These are phyloP conservation scores for Apiospora kogelbergensis DNA, from an alignment of 2,329 filamentous ascomycete species.

Conservation along the genomic window DNA sequence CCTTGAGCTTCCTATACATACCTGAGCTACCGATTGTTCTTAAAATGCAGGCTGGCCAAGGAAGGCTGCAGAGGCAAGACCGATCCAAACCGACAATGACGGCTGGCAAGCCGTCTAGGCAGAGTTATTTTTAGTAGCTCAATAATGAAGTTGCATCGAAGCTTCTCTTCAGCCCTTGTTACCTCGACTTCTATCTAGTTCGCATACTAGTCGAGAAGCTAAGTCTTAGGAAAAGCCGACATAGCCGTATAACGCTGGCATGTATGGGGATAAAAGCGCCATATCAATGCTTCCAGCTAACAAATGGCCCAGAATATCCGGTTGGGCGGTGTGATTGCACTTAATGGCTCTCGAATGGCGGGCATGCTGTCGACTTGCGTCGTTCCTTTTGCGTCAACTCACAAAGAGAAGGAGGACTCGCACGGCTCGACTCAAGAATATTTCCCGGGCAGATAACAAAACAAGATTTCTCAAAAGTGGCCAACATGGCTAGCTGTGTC, in stretches of 20 bases:
- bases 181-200: neutral
- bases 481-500: neutral
- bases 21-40: neutral
- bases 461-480: neutral
- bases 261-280: neutral
- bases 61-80: neutral
- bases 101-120: neutral
- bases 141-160: conserved; percentile 2
- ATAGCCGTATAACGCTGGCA: neutral
- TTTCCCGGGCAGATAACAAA: neutral
- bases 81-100: neutral
- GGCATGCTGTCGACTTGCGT: neutral
- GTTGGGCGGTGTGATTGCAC: neutral
- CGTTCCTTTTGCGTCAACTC: neutral
- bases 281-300: neutral
- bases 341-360: neutral
- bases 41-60: neutral
- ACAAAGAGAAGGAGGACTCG: neutral
- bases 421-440: neutral
- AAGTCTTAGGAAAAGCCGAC: neutral
- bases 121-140: conserved; percentile 4
- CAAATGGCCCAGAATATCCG: neutral
- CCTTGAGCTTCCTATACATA: neutral
- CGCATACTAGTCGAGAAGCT: neutral
- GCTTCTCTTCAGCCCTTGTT: neutral